Conservation (phyloP, 371 early-diverging fungal species). For the Rhizopus sp. region DNA sequence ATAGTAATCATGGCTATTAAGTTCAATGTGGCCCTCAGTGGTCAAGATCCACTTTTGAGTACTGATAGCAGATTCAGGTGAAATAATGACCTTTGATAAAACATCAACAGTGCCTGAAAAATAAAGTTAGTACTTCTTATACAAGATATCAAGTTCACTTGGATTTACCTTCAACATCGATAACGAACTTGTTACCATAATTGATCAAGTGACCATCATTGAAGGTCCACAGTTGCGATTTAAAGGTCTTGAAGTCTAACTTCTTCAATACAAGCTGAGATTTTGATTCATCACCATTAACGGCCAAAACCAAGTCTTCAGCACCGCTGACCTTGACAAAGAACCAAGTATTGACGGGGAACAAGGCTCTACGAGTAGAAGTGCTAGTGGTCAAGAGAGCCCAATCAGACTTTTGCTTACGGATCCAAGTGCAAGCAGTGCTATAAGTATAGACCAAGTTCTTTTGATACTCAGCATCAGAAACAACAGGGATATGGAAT, state of each 20-base stretch:
- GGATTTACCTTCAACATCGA: slow-evolving; percentile 39
- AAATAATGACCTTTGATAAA: slow-evolving; percentile 22
- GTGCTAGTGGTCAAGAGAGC: slow-evolving; percentile 21
- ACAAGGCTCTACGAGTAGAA: slow-evolving; percentile 30
- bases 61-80: slow-evolving; percentile 24
- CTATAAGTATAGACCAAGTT: slow-evolving; percentile 16
- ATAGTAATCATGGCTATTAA: slow-evolving; percentile 30
- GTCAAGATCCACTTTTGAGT: slow-evolving; percentile 46
- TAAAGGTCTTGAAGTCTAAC: slow-evolving; percentile 32
- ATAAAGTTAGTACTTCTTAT: neutral
- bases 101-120: slow-evolving; percentile 24
- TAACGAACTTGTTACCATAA: slow-evolving; percentile 48
- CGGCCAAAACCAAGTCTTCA: slow-evolving; percentile 37
- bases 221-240: slow-evolving; percentile 56
- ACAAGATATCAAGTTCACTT: neutral
- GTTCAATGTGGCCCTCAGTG: slow-evolving; percentile 39
- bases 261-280: slow-evolving; percentile 29
- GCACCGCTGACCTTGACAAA: slow-evolving; percentile 38
- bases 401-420: slow-evolving; percentile 27
- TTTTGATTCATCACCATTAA: slow-evolving; percentile 15
- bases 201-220: slow-evolving; percentile 55
- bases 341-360: slow-evolving; percentile 44
- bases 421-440: slow-evolving; percentile 24
- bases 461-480: slow-evolving; percentile 27
- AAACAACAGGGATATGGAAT: slow-evolving; percentile 35